These are phyloP conservation scores for Polyporus tsugae DNA, from an alignment of 1,284 basidiomycete genomes.

Conservation along the genomic window DNA sequence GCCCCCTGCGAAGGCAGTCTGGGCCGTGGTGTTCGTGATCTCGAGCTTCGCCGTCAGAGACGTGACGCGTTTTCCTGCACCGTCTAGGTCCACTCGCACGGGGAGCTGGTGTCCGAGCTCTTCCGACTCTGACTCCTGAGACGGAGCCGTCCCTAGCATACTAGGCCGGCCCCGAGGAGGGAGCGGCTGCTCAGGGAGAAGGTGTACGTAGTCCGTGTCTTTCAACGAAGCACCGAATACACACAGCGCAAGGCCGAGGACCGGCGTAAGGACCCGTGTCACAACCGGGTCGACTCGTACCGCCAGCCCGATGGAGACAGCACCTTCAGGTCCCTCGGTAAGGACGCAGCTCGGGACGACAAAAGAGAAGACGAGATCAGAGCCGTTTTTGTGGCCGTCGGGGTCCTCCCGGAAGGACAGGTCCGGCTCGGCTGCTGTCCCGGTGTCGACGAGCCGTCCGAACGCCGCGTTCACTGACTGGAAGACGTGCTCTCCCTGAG, in stretches of 20 bases:
- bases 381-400: slow-evolving; percentile 38
- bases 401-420: slow-evolving; percentile 45
- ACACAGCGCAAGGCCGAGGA: slow-evolving; percentile 36
- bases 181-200: slow-evolving; percentile 1
- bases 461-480: slow-evolving; percentile 41
- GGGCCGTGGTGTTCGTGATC: slow-evolving; percentile 37
- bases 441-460: slow-evolving; percentile 28
- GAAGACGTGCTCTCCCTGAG: slow-evolving; percentile 35
- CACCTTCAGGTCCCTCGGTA: slow-evolving; percentile 6
- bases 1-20: slow-evolving; percentile 33
- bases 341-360: slow-evolving; percentile 41
- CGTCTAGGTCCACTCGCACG: slow-evolving; percentile 31
- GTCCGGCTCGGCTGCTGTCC: slow-evolving; percentile 20
- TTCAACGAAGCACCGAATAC: slow-evolving; percentile 2
- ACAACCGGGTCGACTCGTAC: slow-evolving; percentile 30
- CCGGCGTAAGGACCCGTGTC: slow-evolving; percentile 19
- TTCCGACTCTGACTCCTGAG: neutral
- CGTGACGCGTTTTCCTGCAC: neutral
- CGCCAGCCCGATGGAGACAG: neutral
- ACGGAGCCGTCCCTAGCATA: neutral
- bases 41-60: slow-evolving; percentile 37
- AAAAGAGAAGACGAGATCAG: slow-evolving; percentile 47
- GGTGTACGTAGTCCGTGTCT: neutral
- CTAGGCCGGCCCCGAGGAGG: neutral
- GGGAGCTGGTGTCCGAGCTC: slow-evolving; percentile 39